A percentile compares a stretch with the other conserved stretches of the same genome.
Conservation (phyloP, 495 filamentous ascomycete genomes). For the Penicillium lividum region DNA sequence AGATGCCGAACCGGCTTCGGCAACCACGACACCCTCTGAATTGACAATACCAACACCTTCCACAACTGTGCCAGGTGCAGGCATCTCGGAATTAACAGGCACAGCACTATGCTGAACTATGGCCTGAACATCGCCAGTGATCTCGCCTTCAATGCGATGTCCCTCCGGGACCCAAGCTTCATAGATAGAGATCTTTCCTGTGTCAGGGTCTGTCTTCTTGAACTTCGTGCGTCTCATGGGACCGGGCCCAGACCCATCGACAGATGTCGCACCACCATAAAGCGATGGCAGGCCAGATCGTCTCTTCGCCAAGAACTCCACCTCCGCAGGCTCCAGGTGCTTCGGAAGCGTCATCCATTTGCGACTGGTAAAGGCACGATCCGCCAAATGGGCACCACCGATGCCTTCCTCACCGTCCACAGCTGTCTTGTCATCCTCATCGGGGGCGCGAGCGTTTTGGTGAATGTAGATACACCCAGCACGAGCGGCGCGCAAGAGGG, state of each 20-base stretch:
- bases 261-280: constrained; percentile 49
- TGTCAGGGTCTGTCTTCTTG: constrained; percentile 67
- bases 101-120: constrained; percentile 32
- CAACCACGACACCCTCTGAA: constrained; percentile 61
- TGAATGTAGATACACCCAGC: constrained; percentile 67
- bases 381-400: constrained; percentile 32
- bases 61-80: constrained; percentile 59
- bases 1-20: constrained; percentile 47
- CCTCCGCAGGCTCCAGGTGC: constrained; percentile 70
- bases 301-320: constrained; percentile 84
- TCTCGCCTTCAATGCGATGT: constrained; percentile 77
- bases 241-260: constrained; percentile 43
- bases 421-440: constrained; percentile 53
- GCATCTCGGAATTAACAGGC: constrained; percentile 46
- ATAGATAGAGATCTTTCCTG: constrained; percentile 75
- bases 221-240: constrained; percentile 75
- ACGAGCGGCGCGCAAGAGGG: constrained; percentile 80
- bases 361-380: constrained; percentile 66
- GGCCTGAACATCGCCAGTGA: constrained; percentile 56
- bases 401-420: constrained; percentile 46
- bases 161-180: constrained; percentile 81
- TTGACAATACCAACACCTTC: constrained; percentile 64
- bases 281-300: constrained; percentile 69
- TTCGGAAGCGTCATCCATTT: constrained; percentile 80
- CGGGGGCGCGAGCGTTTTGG: constrained; percentile 40